Conservation (phyloP, 116 monocot genomes). For the Papilionanthe hybrid region DNA sequence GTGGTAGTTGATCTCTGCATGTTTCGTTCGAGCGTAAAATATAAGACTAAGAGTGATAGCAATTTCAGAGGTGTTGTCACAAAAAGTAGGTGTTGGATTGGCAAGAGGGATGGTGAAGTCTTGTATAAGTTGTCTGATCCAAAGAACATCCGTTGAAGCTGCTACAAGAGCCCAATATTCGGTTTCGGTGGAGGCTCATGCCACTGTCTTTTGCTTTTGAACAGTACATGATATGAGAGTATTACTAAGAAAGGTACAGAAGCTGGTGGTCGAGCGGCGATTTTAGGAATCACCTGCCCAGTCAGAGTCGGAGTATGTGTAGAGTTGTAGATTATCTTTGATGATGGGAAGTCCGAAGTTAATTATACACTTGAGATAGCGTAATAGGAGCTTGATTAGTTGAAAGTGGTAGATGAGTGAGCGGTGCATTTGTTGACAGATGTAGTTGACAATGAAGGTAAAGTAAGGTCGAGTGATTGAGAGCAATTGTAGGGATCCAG, state of each 20-base stretch:
- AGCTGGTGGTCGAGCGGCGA: background rate
- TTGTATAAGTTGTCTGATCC: background rate
- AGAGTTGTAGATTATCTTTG: background rate
- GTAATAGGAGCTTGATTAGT: background rate
- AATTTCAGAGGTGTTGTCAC: background rate
- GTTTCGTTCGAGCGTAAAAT: no score
- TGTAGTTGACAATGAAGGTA: background rate
- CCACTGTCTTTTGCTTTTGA: no score
- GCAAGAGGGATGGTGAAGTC: background rate
- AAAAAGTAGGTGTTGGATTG: background rate
- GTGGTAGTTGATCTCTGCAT: no score
- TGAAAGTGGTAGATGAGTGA: background rate
- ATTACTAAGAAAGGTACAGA: background rate
- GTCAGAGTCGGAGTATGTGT: background rate
- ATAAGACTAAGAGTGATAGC: no score
- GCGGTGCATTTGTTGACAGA: background rate
- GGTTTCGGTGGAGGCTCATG: background rate
- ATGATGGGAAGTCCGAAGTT: background rate
- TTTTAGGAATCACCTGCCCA: background rate
- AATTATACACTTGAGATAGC: background rate
- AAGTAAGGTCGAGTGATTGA: background rate
- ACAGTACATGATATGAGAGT: background rate
- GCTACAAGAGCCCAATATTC: background rate
- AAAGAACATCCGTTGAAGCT: background rate
- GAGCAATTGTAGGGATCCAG: background rate